These are phyloP conservation scores for Diplodia mutila DNA, from an alignment of 2,329 filamentous ascomycete species.

Conservation along the genomic window DNA sequence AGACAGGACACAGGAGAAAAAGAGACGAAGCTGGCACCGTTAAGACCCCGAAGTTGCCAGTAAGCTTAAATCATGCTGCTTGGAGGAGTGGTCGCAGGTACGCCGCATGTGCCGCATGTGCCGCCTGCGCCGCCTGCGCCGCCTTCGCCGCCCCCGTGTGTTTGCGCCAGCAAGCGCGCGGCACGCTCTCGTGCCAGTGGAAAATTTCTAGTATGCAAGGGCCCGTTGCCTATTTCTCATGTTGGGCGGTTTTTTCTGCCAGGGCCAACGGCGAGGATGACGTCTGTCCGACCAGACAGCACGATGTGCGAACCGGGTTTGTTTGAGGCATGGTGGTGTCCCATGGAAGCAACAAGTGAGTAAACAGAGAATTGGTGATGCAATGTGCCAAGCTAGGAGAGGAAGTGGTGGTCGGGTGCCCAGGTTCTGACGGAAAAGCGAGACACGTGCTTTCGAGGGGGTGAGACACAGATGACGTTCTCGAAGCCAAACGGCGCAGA, in stretches of 20 bases:
- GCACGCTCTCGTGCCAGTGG: background rate
- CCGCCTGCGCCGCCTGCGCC: background rate
- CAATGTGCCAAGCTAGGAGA: background rate
- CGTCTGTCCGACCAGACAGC: constrained; percentile 1
- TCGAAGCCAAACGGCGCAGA: constrained; percentile 15
- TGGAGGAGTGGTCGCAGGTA: background rate
- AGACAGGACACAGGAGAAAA: background rate
- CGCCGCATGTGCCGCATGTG: constrained; percentile 1
- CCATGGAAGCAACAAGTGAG: background rate
- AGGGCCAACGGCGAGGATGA: background rate
- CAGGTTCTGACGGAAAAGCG: background rate
- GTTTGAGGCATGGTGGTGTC: background rate
- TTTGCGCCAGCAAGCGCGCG: constrained; percentile 12
- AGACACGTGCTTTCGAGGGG: constrained; percentile 11
- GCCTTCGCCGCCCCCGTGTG: background rate
- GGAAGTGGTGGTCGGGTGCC: background rate
- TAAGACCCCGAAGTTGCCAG: background rate
- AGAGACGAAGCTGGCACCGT: background rate
- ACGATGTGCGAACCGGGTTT: background rate
- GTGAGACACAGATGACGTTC: constrained; percentile 20
- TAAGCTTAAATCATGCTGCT: constrained; percentile 5
- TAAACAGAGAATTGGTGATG: background rate
- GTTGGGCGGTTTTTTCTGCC: background rate
- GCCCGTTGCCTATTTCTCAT: constrained; percentile 10
- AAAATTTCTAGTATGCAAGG: constrained; percentile 9